A percentile compares a stretch with the other conserved stretches of the same genome.
These are phyloP conservation scores for Raddia distichophylla DNA, from an alignment of 176 grass and related monocot species.

Conservation along the genomic window DNA sequence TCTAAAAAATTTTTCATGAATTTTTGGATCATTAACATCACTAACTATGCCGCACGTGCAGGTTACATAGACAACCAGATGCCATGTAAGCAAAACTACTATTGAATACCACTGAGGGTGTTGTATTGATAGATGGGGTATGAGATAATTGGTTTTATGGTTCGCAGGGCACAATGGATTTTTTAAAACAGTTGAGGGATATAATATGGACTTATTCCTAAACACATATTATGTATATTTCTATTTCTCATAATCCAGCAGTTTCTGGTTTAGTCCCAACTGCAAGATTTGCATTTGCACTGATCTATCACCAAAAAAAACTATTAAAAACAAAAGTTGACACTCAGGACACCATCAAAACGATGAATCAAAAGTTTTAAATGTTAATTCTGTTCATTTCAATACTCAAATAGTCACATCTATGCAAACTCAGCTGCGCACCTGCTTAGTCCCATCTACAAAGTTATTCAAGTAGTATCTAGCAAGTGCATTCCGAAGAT, in stretches of 20 bases:
- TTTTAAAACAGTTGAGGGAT: no score
- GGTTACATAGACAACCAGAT: no score
- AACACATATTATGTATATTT: background rate
- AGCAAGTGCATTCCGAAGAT: slow-evolving; percentile 76
- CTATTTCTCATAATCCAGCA: slow-evolving; percentile 9
- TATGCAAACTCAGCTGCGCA: slow-evolving; percentile 40
- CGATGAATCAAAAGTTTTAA: background rate
- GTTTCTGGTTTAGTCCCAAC: background rate
- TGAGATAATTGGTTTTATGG: no score
- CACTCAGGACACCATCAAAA: slow-evolving; percentile 9
- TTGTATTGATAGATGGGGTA: no score
- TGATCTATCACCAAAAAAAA: slow-evolving; percentile 5
- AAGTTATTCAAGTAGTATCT: slow-evolving; percentile 99
- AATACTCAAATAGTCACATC: slow-evolving; percentile 18
- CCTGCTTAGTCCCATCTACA: slow-evolving; percentile 94
- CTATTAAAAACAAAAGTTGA: background rate
- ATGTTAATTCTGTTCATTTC: background rate
- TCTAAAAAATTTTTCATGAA: no score
- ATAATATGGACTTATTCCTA: no score
- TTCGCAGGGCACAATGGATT: no score
- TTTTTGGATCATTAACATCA: no score
- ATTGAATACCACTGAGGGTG: no score
- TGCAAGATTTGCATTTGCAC: slow-evolving; percentile 3
- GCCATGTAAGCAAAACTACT: no score
- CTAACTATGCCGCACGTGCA: no score